These are phyloP conservation scores for Trametes pubescens DNA, from an alignment of 1,284 basidiomycete species.

Conservation along the genomic window DNA sequence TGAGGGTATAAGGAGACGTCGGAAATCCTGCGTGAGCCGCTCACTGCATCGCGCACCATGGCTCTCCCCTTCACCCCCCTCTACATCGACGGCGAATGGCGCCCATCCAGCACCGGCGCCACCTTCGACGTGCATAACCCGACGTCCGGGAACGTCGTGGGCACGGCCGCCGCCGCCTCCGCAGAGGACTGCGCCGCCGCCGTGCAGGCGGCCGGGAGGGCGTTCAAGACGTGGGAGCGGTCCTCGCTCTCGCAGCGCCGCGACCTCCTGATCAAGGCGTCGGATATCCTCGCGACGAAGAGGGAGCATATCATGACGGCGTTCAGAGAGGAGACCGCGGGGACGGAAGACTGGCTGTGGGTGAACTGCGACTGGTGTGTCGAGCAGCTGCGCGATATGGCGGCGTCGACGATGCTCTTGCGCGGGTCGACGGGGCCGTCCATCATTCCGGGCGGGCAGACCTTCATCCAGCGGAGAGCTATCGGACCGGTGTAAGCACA, in stretches of 20 bases:
- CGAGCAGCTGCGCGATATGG: constrained; percentile 29
- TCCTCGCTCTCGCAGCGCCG: constrained; percentile 47
- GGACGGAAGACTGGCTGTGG: constrained; percentile 37
- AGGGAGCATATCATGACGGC: constrained; percentile 45
- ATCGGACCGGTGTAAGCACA: constrained; percentile 43
- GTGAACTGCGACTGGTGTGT: constrained; percentile 32
- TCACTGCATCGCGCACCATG: constrained; percentile 10
- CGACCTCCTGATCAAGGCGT: constrained; percentile 56
- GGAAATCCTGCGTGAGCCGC: too few relatives aligned
- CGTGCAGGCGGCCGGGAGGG: constrained; percentile 53
- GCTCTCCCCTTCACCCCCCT: constrained; percentile 37
- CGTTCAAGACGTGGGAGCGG: constrained; percentile 59
- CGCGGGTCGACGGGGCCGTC: constrained; percentile 43
- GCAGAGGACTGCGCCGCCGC: constrained; percentile 56
- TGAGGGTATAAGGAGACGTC: neutral
- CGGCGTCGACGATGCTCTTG: constrained; percentile 35
- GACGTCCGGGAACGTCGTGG: constrained; percentile 50
- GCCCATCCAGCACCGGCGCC: constrained; percentile 46
- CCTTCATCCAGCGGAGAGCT: constrained; percentile 42
- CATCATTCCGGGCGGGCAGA: constrained; percentile 40
- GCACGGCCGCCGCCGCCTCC: constrained; percentile 53
- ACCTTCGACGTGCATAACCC: constrained; percentile 58
- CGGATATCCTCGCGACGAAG: constrained; percentile 51
- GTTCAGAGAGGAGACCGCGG: constrained; percentile 51
- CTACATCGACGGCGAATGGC: constrained; percentile 44